Conservation (phyloP, 2,329 filamentous ascomycete species). For the Nigrospora sphaerica region DNA sequence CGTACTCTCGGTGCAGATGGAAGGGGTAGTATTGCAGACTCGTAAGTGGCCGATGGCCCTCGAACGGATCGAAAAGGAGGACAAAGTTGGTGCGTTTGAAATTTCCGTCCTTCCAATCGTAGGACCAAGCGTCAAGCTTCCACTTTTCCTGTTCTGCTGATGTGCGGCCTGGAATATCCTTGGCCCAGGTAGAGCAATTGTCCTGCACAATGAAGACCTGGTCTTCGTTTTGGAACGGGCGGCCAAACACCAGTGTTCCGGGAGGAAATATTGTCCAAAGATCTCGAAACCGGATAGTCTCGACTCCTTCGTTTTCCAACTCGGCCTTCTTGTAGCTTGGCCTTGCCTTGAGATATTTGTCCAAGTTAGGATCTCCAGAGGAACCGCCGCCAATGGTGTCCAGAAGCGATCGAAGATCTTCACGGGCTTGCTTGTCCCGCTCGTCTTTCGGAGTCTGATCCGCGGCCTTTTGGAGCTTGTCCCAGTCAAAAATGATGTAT, state of each 20-base stretch:
- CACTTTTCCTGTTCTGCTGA: background rate
- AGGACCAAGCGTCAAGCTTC: background rate
- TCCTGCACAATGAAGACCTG: slow-evolving; percentile 6
- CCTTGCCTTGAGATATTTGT: slow-evolving; percentile 4
- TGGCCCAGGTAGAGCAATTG: background rate
- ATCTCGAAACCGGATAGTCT: slow-evolving; percentile 3
- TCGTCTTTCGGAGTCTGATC: background rate
- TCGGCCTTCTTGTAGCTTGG: background rate
- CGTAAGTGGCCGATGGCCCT: background rate
- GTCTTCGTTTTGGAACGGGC: slow-evolving; percentile 4
- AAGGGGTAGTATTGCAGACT: background rate
- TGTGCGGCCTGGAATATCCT: too few species aligned
- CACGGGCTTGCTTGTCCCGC: background rate
- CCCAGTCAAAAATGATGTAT: background rate
- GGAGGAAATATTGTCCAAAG: slow-evolving; percentile 6
- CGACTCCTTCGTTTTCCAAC: background rate
- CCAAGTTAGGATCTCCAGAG: slow-evolving; percentile 4
- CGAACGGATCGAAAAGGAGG: background rate
- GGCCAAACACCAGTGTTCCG: slow-evolving; percentile 1
- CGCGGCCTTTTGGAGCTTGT: background rate
- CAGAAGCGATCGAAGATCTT: slow-evolving; percentile 2
- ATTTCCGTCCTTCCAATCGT: background rate
- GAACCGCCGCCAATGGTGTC: background rate
- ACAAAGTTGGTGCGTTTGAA: background rate
- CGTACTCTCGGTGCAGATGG: background rate